Evolutionary conservation across 352 stramenopile species (phyloP), one percentile per base, ranked within the genome.

Genomic region (Pythium dissimile): DNA sequence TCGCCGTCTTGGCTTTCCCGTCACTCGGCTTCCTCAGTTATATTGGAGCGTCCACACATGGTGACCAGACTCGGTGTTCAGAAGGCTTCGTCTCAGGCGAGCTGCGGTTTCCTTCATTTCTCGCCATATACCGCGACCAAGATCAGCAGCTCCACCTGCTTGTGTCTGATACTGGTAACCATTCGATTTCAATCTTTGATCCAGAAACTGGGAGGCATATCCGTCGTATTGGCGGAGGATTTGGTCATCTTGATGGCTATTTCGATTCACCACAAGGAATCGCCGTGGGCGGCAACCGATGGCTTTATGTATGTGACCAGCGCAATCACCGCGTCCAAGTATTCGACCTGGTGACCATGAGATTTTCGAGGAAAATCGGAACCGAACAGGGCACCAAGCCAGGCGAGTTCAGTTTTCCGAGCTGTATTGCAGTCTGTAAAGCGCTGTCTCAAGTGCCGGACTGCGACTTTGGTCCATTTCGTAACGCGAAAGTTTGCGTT

Each of bases 271-370:
- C 79, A 8, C 71, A 86, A 48, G 77, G 79, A 0, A 26, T 89
- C 23, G 65, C 71, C 3, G 68, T 89, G 21, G 71, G 59, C 20
- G 62, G 77, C 2, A 64, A 83, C 20, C 57, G 45, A 13, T 55
- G 65, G 42, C 52, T 89, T 12, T 89, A 71, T 31, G 66, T 89
- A 5, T 77, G 63, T 28, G 81, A 92, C 52, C 77, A 92, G 27
- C 67, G 66, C 35, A 92, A 92, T 46, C 80, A 91, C 50, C 78
- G 78, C 23, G 37, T 91, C 7, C 76, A 88, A 61, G 49, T 84
- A 1, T 89, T 86, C 26, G 69, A 86, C 34, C 32, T 91, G 9
- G 5, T 23, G 11, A 61, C 43, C 6, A 27, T 41, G 2, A 46
- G 20, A 1, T 79, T 79, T 32, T 28, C 69, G 0, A 62, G 57